phyloP scores from a whole-genome alignment of 805 yeast genomes.

The Saccharomycopsis vini region DNA sequence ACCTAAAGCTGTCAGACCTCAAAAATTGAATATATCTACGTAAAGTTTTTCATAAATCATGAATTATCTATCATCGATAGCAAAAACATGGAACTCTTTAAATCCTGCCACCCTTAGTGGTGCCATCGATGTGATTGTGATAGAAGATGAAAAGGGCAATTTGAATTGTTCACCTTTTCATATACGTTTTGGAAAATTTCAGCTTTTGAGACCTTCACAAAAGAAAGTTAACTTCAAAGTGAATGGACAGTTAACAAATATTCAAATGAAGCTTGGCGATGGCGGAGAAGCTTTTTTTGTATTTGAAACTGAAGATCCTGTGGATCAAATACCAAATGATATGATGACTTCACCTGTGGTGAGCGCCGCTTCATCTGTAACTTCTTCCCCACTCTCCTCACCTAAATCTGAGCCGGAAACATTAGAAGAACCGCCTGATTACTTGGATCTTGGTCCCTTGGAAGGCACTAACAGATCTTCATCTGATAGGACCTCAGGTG shows the following conservation, averaged over 20 bases:
- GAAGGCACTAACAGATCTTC: background rate
- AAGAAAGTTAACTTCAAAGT: slow-evolving; percentile 86
- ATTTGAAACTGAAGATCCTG: slow-evolving; percentile 65
- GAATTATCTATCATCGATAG: slow-evolving; percentile 36
- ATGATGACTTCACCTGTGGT: slow-evolving; percentile 82
- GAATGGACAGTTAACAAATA: slow-evolving; percentile 68
- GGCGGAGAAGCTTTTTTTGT: slow-evolving; percentile 98
- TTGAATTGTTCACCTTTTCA: slow-evolving; percentile 93
- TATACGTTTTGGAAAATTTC: slow-evolving; percentile 91
- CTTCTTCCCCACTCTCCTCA: slow-evolving; percentile 24
- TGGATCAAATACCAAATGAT: slow-evolving; percentile 58
- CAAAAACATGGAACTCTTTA: slow-evolving; percentile 93
- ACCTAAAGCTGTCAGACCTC: too few relatives aligned
- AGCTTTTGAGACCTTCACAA: slow-evolving; percentile 85
- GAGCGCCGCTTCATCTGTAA: slow-evolving; percentile 58
- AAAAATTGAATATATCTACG: too few relatives aligned
- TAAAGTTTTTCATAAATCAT: slow-evolving; percentile 4
- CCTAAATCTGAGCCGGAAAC: slow-evolving; percentile 16
- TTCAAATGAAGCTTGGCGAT: slow-evolving; percentile 95
- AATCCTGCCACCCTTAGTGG: slow-evolving; percentile 96
- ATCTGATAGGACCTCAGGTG: background rate
- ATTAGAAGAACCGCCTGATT: slow-evolving; percentile 27
- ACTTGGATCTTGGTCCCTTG: slow-evolving; percentile 12
- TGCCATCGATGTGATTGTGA: slow-evolving; percentile 92
- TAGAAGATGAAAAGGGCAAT: slow-evolving; percentile 75